A percentile compares a stretch with the other conserved stretches of the same genome.
These are phyloP conservation scores for Verticillium albo-atrum DNA, from an alignment of 2,329 filamentous ascomycete genomes.

Conservation along the genomic window DNA sequence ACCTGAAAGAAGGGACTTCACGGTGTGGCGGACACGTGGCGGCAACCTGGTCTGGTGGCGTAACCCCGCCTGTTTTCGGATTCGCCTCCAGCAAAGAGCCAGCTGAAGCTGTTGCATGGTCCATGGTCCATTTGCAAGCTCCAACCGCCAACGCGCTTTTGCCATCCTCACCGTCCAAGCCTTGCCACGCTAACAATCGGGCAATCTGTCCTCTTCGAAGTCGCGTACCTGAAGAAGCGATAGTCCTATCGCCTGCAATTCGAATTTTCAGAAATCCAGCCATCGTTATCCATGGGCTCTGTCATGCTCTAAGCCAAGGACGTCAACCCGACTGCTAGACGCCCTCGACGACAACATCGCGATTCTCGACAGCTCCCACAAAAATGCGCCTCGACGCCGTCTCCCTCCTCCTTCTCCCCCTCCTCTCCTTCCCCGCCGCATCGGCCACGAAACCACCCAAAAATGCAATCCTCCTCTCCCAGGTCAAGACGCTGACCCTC, in stretches of 20 bases:
- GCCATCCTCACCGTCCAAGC: not conserved
- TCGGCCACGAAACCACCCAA: slow-evolving; percentile 27
- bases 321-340: not conserved
- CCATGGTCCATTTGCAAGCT: not conserved
- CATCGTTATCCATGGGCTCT: not conserved
- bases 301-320: not conserved
- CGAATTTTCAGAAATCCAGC: not conserved
- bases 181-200: not conserved
- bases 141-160: not conserved
- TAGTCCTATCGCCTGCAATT: not conserved
- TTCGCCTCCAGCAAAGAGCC: not conserved
- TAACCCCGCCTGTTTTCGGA: not conserved
- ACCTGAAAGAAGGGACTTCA: not conserved
- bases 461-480: slow-evolving; percentile 52
- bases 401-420: slow-evolving; percentile 13
- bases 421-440: slow-evolving; percentile 17
- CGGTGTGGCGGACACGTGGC: not conserved
- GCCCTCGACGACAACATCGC: not conserved
- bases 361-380: not conserved
- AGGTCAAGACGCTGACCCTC: slow-evolving; percentile 75
- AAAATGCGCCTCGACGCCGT: slow-evolving; percentile 22
- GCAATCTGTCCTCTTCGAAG: not conserved
- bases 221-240: not conserved
- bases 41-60: not conserved
- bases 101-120: not conserved